These are phyloP conservation scores for Populus hybrid DNA, from an alignment of 441 rosid genomes.

Conservation along the genomic window DNA sequence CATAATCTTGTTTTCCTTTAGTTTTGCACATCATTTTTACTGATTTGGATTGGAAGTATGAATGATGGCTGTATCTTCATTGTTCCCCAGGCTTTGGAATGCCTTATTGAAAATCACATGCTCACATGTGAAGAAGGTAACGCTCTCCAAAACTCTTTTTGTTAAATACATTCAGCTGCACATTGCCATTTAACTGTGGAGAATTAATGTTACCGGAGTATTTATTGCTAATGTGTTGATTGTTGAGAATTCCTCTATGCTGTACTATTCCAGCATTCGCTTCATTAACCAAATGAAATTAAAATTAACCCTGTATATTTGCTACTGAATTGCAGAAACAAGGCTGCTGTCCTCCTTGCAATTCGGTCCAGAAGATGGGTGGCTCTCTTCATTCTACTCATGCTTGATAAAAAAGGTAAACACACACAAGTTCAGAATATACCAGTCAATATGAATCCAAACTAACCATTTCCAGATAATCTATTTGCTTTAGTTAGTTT, in stretches of 20 bases:
- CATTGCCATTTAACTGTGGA: neutral
- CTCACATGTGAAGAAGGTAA: conserved; percentile 89
- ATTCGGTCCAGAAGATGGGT: conserved; percentile 83
- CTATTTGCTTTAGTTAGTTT: conserved; percentile 4
- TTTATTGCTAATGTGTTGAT: neutral
- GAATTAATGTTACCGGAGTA: neutral
- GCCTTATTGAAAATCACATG: conserved; percentile 92
- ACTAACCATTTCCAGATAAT: neutral
- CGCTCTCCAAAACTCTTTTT: conserved; percentile 10
- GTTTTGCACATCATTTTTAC: neutral
- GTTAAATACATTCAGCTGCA: too few species aligned
- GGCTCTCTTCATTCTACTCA: conserved; percentile 92
- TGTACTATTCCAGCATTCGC: neutral
- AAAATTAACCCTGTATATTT: neutral
- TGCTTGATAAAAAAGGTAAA: conserved; percentile 86
- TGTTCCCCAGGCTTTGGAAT: conserved; percentile 78
- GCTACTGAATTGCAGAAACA: conserved; percentile 48
- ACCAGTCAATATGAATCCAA: conserved; percentile 5
- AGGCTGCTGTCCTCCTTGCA: conserved; percentile 75
- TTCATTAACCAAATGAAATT: neutral
- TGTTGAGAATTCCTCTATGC: neutral
- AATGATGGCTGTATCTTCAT: conserved; percentile 19
- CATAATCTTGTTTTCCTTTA: neutral
- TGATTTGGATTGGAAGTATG: neutral
- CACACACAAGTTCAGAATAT: neutral